Evolutionary conservation across 805 yeast species (phyloP).

Genomic region (Saccharomycopsis fermentans): DNA sequence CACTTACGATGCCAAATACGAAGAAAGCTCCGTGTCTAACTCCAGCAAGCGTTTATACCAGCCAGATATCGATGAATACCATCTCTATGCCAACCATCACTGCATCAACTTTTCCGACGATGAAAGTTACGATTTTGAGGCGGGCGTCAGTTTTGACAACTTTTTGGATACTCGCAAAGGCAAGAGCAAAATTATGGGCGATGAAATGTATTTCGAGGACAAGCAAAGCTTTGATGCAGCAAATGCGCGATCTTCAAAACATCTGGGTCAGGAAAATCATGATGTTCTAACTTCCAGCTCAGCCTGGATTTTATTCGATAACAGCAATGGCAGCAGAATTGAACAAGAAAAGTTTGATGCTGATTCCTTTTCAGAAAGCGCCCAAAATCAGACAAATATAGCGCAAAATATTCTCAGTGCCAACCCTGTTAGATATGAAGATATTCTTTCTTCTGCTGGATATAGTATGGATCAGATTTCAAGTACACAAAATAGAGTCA

Average conservation of each 20-base stretch:
- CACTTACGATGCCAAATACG: not conserved
- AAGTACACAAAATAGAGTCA: not conserved
- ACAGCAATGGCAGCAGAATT: not conserved
- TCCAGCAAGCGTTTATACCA: not conserved
- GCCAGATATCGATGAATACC: not conserved
- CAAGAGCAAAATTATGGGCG: not conserved
- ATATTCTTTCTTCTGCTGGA: not conserved
- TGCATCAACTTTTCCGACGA: not conserved
- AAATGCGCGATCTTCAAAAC: not conserved
- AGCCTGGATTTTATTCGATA: not conserved
- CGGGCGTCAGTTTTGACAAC: not conserved
- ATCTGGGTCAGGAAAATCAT: not conserved
- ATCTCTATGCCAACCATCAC: not conserved
- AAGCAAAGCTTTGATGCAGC: too few species aligned
- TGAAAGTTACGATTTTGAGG: not conserved
- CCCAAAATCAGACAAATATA: not conserved
- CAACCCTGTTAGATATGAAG: not conserved
- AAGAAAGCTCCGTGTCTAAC: not conserved
- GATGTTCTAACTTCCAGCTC: not conserved
- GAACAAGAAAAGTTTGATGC: too few species aligned
- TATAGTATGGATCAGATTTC: not conserved
- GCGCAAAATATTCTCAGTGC: not conserved
- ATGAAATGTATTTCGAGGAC: too few species aligned
- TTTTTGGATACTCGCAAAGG: not conserved
- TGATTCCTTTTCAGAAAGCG: not conserved